Evolutionary conservation across 1,284 basidiomycete species (phyloP).

Genomic region (Xerocomus minutiporus): DNA sequence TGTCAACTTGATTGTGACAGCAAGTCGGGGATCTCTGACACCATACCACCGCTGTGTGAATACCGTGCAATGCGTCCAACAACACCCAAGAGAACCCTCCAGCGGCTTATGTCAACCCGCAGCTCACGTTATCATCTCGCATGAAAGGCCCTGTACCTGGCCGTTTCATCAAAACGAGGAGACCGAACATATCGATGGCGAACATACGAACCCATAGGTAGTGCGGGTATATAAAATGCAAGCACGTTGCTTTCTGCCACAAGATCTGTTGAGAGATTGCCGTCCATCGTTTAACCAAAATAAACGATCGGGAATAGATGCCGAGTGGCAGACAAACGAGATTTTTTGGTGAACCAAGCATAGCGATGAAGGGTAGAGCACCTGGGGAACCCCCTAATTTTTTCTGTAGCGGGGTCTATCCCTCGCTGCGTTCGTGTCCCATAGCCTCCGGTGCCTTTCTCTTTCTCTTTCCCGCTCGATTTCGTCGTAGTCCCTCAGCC

Average conservation of each 20-base stretch:
- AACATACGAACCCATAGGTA: constrained; percentile 13
- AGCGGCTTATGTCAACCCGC: constrained; percentile 1
- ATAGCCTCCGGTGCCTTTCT: constrained; percentile 47
- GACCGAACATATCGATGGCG: constrained; percentile 7
- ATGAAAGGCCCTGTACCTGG: constrained; percentile 4
- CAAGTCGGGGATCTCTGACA: constrained; percentile 1
- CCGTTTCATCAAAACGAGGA: constrained; percentile 26
- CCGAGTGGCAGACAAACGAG: constrained; percentile 5
- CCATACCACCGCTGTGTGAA: constrained; percentile 1
- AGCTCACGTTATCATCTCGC: constrained; percentile 5
- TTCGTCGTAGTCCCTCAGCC: constrained; percentile 38
- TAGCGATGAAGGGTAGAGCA: background rate
- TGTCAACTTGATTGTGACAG: constrained; percentile 4
- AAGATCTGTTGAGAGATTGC: constrained; percentile 15
- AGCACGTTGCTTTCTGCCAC: constrained; percentile 19
- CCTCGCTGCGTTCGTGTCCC: constrained; percentile 45
- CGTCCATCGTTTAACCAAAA: constrained; percentile 9
- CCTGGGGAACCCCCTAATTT: constrained; percentile 11
- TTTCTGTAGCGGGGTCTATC: constrained; percentile 25
- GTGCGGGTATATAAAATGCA: constrained; percentile 11
- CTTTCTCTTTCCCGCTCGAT: constrained; percentile 46
- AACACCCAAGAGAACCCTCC: background rate
- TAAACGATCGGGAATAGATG: constrained; percentile 10
- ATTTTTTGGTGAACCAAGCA: constrained; percentile 5
- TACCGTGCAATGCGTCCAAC: constrained; percentile 6